Percentiles rank a stretch among this genome's conserved stretches.
phyloP scores from a whole-genome alignment of 176 grass and related monocot genomes.

The Oryza australiensis region DNA sequence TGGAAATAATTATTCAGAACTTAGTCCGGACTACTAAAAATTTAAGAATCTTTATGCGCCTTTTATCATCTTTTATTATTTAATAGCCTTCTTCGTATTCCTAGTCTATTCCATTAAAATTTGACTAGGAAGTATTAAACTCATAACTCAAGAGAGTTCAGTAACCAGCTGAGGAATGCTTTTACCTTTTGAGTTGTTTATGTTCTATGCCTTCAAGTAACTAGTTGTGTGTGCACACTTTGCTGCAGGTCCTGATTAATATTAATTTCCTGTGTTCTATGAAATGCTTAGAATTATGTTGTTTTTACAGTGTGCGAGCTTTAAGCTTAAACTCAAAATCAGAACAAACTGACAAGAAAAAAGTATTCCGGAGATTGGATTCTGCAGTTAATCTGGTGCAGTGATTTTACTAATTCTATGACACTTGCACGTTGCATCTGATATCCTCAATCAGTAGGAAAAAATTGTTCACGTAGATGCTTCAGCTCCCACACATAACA shows the following conservation, averaged over 20 bases:
- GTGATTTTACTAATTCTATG: background rate
- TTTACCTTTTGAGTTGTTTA: background rate
- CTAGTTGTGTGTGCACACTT: background rate
- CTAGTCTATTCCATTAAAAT: conserved; percentile 16
- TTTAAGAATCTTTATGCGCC: background rate
- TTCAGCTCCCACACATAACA: too few relatives aligned
- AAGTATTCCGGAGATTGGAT: background rate
- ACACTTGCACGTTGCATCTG: background rate
- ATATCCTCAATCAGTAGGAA: background rate
- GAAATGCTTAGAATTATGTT: background rate
- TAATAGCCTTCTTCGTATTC: background rate
- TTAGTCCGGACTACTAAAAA: background rate
- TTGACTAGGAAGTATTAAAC: background rate
- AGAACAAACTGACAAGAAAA: background rate
- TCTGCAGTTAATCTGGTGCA: background rate
- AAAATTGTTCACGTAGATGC: background rate
- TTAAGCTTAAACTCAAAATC: background rate
- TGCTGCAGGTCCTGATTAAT: background rate
- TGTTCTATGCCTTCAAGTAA: background rate
- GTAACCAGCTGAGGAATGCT: background rate
- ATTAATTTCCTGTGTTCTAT: background rate
- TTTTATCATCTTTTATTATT: conserved; percentile 2
- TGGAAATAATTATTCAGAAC: conserved; percentile 3
- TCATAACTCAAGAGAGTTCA: background rate
- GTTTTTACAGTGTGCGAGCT: too few relatives aligned